Conservation (phyloP, 2,329 filamentous ascomycete species). For the Ophiostoma perfectum region DNA sequence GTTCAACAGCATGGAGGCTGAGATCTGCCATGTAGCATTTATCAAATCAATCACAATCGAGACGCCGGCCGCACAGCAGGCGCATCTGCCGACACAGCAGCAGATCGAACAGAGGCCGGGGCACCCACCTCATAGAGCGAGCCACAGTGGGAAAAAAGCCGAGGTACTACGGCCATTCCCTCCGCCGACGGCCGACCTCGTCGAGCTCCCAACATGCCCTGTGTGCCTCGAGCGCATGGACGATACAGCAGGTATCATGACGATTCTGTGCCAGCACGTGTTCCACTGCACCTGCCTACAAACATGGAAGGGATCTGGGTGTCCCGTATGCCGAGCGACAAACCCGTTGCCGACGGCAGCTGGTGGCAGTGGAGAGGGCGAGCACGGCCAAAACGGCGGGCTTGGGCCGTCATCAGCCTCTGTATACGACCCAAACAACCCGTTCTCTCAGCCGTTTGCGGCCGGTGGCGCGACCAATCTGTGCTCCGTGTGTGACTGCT, state of each 20-base stretch:
- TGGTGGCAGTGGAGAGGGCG: not conserved
- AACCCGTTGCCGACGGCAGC: constrained; percentile 38
- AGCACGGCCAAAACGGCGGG: not conserved
- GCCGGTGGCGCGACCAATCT: constrained; percentile 57
- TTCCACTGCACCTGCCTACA: constrained; percentile 96
- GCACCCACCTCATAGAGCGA: constrained; percentile 14
- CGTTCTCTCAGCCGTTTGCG: constrained; percentile 52
- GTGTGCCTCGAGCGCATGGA: constrained; percentile 98
- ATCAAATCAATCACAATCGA: constrained; percentile 88
- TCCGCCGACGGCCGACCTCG: constrained; percentile 69
- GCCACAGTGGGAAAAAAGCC: constrained; percentile 12
- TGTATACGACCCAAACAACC: constrained; percentile 43
- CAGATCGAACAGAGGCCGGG: constrained; percentile 5
- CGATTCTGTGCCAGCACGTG: constrained; percentile 93
- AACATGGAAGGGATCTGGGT: constrained; percentile 91
- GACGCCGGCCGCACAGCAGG: constrained; percentile 33
- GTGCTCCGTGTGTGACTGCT: constrained; percentile 74
- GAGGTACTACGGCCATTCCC: constrained; percentile 48
- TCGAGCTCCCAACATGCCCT: constrained; percentile 91
- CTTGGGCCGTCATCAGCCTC: constrained; percentile 19
- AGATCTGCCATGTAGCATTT: constrained; percentile 92
- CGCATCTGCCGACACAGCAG: not conserved
- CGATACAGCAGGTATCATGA: constrained; percentile 88
- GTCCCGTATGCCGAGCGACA: constrained; percentile 90
- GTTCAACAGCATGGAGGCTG: constrained; percentile 90